Evolutionary conservation across 208 protist genomes (phyloP).

Genomic region (Balamuthia mandrillaris): DNA sequence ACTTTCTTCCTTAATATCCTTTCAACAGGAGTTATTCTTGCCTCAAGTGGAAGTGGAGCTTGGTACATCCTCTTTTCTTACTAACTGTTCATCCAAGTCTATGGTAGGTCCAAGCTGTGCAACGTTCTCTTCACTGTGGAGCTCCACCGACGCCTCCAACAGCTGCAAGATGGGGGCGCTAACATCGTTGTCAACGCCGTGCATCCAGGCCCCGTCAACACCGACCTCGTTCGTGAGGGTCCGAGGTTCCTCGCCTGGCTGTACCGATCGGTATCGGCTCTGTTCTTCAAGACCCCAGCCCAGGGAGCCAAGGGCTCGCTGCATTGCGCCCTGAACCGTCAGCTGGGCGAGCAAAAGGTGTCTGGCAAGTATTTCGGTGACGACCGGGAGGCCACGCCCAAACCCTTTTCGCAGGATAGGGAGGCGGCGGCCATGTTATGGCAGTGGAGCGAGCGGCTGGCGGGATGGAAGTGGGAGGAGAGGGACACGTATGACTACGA

Average conservation of each 20-base stretch:
- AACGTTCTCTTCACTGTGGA: constrained; percentile 30
- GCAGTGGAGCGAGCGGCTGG: constrained; percentile 20
- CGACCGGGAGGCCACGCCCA: background rate
- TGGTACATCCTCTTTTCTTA: background rate
- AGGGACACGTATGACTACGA: no score
- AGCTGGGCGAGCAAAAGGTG: no score
- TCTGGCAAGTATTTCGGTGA: constrained; percentile 16
- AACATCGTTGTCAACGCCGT: constrained; percentile 16
- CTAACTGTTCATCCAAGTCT: background rate
- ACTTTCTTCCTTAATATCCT: no score
- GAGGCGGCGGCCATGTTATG: background rate
- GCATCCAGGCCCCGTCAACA: constrained; percentile 11
- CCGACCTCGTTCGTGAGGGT: background rate
- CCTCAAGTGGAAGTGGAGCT: no score
- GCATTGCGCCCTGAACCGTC: no score
- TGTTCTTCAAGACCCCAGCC: background rate
- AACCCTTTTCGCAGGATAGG: background rate
- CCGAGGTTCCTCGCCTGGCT: background rate
- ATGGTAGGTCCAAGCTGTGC: constrained; percentile 6
- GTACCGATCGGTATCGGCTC: background rate
- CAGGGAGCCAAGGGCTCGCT: background rate
- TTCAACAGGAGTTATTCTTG: no score
- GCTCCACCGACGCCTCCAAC: background rate
- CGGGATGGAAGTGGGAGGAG: no score
- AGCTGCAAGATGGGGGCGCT: background rate